These are phyloP conservation scores for Penicillium nordicum DNA, from an alignment of 2,329 filamentous ascomycete genomes.

Conservation along the genomic window DNA sequence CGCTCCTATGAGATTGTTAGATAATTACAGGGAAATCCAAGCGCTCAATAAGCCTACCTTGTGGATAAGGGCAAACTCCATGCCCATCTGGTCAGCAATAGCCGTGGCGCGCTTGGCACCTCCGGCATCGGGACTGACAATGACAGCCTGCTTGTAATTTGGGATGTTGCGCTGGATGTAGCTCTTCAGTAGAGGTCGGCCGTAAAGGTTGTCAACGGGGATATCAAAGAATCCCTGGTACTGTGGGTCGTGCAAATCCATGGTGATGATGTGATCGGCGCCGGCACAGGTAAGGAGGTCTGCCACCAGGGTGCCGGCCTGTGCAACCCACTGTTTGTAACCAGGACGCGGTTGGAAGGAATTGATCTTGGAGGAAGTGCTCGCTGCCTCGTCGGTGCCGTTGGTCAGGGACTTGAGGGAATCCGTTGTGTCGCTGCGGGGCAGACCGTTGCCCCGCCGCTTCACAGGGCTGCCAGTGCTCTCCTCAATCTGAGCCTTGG, in stretches of 20 bases:
- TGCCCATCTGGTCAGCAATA: constrained; percentile 87
- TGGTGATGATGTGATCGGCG: constrained; percentile 94
- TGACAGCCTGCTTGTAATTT: constrained; percentile 78
- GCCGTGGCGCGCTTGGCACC: constrained; percentile 94
- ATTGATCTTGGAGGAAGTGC: constrained; percentile 52
- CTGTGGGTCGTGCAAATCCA: constrained; percentile 94
- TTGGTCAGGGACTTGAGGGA: constrained; percentile 40
- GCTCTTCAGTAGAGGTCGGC: constrained; percentile 53
- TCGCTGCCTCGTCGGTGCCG: constrained; percentile 63
- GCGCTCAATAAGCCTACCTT: constrained; percentile 61
- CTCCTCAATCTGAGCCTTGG: constrained; percentile 62
- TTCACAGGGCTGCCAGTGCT: constrained; percentile 42
- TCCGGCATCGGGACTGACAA: constrained; percentile 94
- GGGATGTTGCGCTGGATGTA: constrained; percentile 77
- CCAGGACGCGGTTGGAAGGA: constrained; percentile 80
- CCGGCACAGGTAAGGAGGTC: constrained; percentile 93
- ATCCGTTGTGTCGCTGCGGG: constrained; percentile 39
- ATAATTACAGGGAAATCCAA: constrained; percentile 10
- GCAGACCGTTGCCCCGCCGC: constrained; percentile 42
- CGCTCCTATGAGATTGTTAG: constrained; percentile 62
- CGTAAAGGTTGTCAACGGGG: constrained; percentile 96
- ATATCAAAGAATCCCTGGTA: constrained; percentile 99
- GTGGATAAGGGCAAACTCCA: constrained; percentile 97
- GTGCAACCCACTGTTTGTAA: constrained; percentile 98
- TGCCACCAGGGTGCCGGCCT: constrained; percentile 90